Evolutionary conservation across 768 basidiomycete species (phyloP).

Genomic region (Polyporus arcularius): DNA sequence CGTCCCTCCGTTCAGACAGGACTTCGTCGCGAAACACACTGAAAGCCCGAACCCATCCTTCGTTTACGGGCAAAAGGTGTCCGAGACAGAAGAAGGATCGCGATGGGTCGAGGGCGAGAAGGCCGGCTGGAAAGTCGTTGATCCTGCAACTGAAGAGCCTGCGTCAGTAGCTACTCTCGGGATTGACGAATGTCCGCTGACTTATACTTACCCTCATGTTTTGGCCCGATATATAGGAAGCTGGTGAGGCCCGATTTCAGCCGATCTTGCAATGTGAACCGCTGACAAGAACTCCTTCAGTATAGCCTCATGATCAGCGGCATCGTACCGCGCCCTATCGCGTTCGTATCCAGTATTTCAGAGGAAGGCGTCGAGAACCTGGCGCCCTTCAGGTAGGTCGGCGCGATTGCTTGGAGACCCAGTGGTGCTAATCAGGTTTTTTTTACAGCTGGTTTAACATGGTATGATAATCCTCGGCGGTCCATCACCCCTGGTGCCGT

Average conservation of each 20-base stretch:
- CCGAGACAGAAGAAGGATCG: conserved; percentile 30
- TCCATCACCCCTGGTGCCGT: neutral
- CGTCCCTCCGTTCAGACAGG: conserved; percentile 29
- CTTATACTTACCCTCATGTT: neutral
- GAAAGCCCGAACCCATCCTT: conserved; percentile 35
- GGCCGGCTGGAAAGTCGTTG: conserved; percentile 36
- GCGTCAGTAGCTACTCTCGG: conserved; percentile 21
- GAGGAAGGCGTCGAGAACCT: conserved; percentile 39
- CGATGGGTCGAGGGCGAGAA: conserved; percentile 37
- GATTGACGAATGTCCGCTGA: neutral
- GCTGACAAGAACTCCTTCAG: conserved; percentile 2
- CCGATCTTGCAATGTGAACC: neutral
- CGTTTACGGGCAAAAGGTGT: conserved; percentile 32
- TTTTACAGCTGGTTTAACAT: conserved; percentile 24
- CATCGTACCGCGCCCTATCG: conserved; percentile 45
- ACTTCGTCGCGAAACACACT: conserved; percentile 25
- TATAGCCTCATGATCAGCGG: conserved; percentile 41
- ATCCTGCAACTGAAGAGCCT: conserved; percentile 32
- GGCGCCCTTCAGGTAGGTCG: conserved; percentile 41
- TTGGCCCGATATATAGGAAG: neutral
- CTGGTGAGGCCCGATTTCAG: neutral
- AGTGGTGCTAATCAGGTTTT: too few relatives aligned
- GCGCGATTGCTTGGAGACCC: neutral
- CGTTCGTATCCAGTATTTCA: conserved; percentile 41
- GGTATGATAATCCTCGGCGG: conserved; percentile 1